Base-by-base conservation (phyloP, 1,284 basidiomycete species). In the Papiliotrema nemorosa region DNA sequence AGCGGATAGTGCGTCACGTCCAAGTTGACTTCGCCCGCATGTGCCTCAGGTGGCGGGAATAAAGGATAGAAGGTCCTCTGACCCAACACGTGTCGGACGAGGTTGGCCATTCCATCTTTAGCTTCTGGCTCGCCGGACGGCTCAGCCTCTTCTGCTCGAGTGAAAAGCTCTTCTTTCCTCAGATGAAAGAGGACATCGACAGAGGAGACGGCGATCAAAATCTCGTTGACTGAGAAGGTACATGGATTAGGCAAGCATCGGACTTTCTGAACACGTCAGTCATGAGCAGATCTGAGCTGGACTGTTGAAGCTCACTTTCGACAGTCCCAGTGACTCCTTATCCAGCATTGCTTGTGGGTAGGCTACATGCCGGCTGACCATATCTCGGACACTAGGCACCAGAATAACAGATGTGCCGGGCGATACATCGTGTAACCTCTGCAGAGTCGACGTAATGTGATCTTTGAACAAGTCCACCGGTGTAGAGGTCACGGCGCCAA, bases 51-150 rank as follows among this genome's bases (percentile, higher is more conserved):
- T 0, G 85, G 81, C 2, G 94, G 94, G 69, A 94, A 97, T 39
- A 97, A 73, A 0, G 96, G 96, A 71, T 98, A 99, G 76, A 97
- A 96, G 66, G 87, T 92, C 64, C 90, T 79, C 66, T 98, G 94
- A 47, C 87, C 82, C 7, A 97, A 75, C 5, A 98, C 64, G 63
- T 92, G 86, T 18, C 91, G 80, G 55, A 86, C 86, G 4, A 86
- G 73, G 60, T 85, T 84, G 6, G 84, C 82, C 82, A 97, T 90
- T 2, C 81, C 68, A 67, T 97, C 92, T 7, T 77, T 79, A 35
- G 80, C 79, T 16, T 56, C 57, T 24, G 56, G 21, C 29, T 54
- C 22, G 50, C 58, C 35, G 58, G 59, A 41, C 54, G 83, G 74
- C 47, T 85, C 82, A 1, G 84, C 78, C 58, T 87, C 87, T 47